Percentiles rank a stretch among this genome's conserved stretches.
phyloP scores from a whole-genome alignment of 23 red algal genomes.

The Chondrus crispus region DNA sequence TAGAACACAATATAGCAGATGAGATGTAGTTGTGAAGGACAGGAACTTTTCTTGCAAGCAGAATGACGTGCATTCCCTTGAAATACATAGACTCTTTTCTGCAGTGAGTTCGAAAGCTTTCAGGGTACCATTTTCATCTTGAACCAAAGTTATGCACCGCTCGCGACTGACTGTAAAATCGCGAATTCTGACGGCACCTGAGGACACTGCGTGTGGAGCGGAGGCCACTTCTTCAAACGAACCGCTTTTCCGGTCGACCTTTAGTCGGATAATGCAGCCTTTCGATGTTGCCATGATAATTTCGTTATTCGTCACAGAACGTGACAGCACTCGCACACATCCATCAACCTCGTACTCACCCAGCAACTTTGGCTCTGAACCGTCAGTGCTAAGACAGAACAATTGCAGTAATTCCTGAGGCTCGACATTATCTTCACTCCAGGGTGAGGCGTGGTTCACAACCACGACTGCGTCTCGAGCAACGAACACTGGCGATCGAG shows the following conservation, averaged over 20 bases:
- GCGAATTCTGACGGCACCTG: not conserved
- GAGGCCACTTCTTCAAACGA: not conserved
- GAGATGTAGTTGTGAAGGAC: constrained; percentile 60
- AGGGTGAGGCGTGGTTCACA: not conserved
- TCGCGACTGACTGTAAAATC: not conserved
- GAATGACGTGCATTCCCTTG: constrained; percentile 73
- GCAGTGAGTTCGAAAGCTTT: constrained; percentile 8
- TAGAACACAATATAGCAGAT: constrained; percentile 48
- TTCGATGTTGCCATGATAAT: not conserved
- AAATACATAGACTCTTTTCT: constrained; percentile 11
- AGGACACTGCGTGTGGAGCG: not conserved
- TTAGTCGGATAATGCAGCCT: not conserved
- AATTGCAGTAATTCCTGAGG: not conserved
- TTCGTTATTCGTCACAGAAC: not conserved
- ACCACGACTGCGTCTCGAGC: not conserved
- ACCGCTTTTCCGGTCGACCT: not conserved
- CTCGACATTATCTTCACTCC: not conserved
- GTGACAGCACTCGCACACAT: not conserved
- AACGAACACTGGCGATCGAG: not conserved
- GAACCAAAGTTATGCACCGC: not conserved
- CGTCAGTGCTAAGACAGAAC: not conserved
- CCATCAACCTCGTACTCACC: not conserved
- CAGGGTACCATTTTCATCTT: constrained; percentile 33
- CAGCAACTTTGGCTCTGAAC: not conserved
- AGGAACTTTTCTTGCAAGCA: constrained; percentile 25